These are phyloP conservation scores for Phialophora expanda DNA, from an alignment of 2,329 filamentous ascomycete genomes.

Conservation along the genomic window DNA sequence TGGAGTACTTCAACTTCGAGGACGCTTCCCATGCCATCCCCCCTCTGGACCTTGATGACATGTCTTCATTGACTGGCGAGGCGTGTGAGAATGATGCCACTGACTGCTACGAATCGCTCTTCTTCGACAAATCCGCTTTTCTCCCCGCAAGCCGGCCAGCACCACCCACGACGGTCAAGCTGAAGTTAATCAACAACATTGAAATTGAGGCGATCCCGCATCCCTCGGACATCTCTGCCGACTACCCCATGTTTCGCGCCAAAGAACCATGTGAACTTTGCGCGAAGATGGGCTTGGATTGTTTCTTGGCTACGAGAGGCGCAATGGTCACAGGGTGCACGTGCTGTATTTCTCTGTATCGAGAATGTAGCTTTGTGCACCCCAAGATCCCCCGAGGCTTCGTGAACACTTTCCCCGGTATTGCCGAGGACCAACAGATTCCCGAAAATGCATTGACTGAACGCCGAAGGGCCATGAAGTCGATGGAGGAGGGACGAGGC, in stretches of 20 bases:
- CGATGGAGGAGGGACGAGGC: conserved; percentile 47
- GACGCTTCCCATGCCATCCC: conserved; percentile 50
- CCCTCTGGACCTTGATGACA: conserved; percentile 46
- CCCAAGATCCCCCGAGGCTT: conserved; percentile 49
- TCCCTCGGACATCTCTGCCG: conserved; percentile 38
- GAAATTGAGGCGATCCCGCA: conserved; percentile 39
- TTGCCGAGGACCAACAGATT: conserved; percentile 47
- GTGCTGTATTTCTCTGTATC: conserved; percentile 54
- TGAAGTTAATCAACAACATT: conserved; percentile 40
- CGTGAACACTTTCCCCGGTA: conserved; percentile 52
- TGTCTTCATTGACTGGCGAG: conserved; percentile 48
- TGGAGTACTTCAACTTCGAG: conserved; percentile 58
- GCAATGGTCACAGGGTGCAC: conserved; percentile 53
- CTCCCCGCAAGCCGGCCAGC: conserved; percentile 45
- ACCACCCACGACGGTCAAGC: conserved; percentile 35
- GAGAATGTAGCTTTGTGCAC: conserved; percentile 55
- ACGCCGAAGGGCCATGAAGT: conserved; percentile 49
- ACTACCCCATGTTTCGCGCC: conserved; percentile 53
- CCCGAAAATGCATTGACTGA: conserved; percentile 47
- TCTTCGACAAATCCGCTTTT: conserved; percentile 49
- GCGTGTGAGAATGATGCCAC: conserved; percentile 47
- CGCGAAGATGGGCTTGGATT: conserved; percentile 53
- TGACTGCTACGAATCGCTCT: conserved; percentile 49
- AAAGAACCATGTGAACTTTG: conserved; percentile 55
- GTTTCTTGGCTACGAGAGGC: conserved; percentile 53